Evolutionary conservation across 306 rosid species (phyloP), one percentile per base, ranked within the genome.

Genomic region (Potentilla sterilis): DNA sequence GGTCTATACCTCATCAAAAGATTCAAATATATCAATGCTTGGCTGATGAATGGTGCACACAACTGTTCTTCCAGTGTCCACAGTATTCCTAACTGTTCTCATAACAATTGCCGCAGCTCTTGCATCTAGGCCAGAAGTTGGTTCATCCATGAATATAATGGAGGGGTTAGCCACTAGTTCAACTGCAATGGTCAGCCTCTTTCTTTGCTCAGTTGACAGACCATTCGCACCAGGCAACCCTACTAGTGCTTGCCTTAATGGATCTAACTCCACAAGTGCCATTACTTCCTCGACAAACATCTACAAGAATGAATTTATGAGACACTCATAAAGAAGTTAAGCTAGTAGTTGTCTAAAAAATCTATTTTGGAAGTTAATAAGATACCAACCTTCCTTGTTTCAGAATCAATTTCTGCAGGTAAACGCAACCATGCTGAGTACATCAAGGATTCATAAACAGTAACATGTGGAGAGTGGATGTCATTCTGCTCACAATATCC

Each of bases 11-110:
- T 88, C 92, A 82, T 88, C 92, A 43, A 86, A 88, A 66, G 92
- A 84, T 65, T 88, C 92, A 75, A 88, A 88, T 69, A 88, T 83
- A 58, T 88, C 92, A 78, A 88, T 88, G 83, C 92, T 88, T 51
- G 92, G 92, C 48, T 88, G 92, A 74, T 88, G 92, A 63, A 88
- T 88, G 81, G 92, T 88, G 81, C 92, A 88, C 14, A 86, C 92
- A 64, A 88, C 92, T 44, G 89, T 88, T 82, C 92, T 86, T 86
- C 92, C 89, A 0, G 92, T 88, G 82, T 88, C 92, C 1, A 84
- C 87, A 5, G 92, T 88, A 86, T 86, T 88, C 85, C 92, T 83
- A 75, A 86, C 89, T 8, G 92, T 74, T 76, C 92, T 80, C 92
- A 86, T 88, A 28, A 88, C 89, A 73, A 88, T 84, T 1, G 92